These are phyloP conservation scores for Parascedosporium putredinis DNA, from an alignment of 2,329 filamentous ascomycete genomes.

Conservation along the genomic window DNA sequence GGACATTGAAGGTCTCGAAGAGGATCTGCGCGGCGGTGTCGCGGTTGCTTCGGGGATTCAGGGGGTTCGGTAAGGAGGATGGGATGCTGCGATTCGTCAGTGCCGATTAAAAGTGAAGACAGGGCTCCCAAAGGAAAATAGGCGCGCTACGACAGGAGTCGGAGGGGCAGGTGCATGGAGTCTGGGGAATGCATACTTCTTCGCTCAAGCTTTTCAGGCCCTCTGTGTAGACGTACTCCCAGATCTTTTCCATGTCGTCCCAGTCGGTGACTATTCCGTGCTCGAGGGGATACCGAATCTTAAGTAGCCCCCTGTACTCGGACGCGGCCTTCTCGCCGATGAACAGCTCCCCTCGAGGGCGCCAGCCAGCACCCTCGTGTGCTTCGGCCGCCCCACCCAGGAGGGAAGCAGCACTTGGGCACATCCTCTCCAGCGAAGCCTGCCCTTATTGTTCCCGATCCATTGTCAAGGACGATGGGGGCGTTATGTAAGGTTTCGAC, in stretches of 20 bases:
- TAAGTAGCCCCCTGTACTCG: slow-evolving; percentile 82
- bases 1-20: slow-evolving; percentile 98
- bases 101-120: too few relatives aligned
- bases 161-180: neutral
- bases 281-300: slow-evolving; percentile 91
- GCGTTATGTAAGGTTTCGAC: slow-evolving; percentile 77
- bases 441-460: slow-evolving; percentile 91
- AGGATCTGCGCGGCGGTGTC: slow-evolving; percentile 95
- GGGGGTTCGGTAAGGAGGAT: slow-evolving; percentile 94
- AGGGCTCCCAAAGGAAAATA: too few relatives aligned
- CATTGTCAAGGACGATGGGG: slow-evolving; percentile 97
- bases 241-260: slow-evolving; percentile 99
- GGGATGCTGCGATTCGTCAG: slow-evolving; percentile 57
- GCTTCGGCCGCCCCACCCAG: slow-evolving; percentile 92
- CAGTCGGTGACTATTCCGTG: slow-evolving; percentile 98
- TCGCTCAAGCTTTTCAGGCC: slow-evolving; percentile 94
- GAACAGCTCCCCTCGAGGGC: slow-evolving; percentile 91
- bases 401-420: slow-evolving; percentile 94
- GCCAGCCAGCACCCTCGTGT: slow-evolving; percentile 88
- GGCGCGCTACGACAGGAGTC: too few relatives aligned
- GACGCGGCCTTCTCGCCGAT: slow-evolving; percentile 83
- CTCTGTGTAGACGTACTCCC: slow-evolving; percentile 95
- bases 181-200: slow-evolving; percentile 51
- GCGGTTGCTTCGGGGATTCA: slow-evolving; percentile 91
- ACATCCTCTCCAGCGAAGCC: slow-evolving; percentile 94